Evolutionary conservation across 768 basidiomycete species (phyloP).

Genomic region (Termitomyces eurrhizus): DNA sequence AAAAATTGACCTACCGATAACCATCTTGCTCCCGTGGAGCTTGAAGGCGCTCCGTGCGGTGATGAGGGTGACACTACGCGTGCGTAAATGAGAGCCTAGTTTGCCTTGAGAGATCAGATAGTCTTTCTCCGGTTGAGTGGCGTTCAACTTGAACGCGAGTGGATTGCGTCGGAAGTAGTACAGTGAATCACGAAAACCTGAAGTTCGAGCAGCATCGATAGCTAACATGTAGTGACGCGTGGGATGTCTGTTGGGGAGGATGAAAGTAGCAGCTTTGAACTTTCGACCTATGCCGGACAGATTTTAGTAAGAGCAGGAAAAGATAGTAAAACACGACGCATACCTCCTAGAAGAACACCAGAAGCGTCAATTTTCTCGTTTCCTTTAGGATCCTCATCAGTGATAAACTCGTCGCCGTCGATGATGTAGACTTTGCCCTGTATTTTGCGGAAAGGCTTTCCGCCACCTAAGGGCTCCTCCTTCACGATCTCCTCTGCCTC

Average conservation of each 20-base stretch:
- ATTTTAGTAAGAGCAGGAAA: slow-evolving; percentile 1
- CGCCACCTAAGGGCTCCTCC: slow-evolving; percentile 44
- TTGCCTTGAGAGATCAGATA: slow-evolving; percentile 85
- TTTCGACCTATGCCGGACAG: slow-evolving; percentile 54
- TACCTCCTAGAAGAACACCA: slow-evolving; percentile 84
- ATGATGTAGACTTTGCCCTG: slow-evolving; percentile 73
- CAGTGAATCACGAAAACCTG: slow-evolving; percentile 95
- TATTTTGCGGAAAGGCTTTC: slow-evolving; percentile 71
- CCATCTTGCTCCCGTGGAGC: slow-evolving; percentile 88
- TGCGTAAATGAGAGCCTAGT: slow-evolving; percentile 83
- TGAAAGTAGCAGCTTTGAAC: slow-evolving; percentile 88
- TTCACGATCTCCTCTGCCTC: slow-evolving; percentile 32
- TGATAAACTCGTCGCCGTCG: slow-evolving; percentile 86
- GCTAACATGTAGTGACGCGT: slow-evolving; percentile 90
- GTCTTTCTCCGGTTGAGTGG: slow-evolving; percentile 89
- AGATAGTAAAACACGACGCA: slow-evolving; percentile 21
- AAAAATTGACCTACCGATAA: slow-evolving; percentile 56
- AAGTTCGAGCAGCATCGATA: slow-evolving; percentile 94
- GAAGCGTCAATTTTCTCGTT: slow-evolving; percentile 87
- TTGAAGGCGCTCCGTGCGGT: slow-evolving; percentile 93
- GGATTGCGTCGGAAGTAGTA: slow-evolving; percentile 95
- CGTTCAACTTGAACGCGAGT: slow-evolving; percentile 86
- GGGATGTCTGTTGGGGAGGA: slow-evolving; percentile 81
- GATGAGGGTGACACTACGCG: slow-evolving; percentile 90
- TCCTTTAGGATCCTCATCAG: slow-evolving; percentile 80